These are phyloP conservation scores for Tricholoma sp. DNA, from an alignment of 768 basidiomycete genomes.

Conservation along the genomic window DNA sequence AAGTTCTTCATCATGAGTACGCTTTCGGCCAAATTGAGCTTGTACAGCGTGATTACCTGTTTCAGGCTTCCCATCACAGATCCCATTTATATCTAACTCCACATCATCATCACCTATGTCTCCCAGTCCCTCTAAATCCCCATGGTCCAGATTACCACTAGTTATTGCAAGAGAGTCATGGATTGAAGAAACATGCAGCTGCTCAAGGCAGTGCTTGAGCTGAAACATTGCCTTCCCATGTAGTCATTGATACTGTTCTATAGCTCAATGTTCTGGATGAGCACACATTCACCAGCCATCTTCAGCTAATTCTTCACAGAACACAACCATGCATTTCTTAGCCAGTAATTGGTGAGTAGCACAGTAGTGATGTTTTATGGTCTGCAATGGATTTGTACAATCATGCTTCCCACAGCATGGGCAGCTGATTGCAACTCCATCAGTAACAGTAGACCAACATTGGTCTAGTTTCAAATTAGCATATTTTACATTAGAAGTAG, in stretches of 20 bases:
- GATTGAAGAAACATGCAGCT: no score
- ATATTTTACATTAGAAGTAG: neutral
- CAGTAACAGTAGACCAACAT: neutral
- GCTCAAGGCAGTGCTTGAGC: conserved; percentile 8
- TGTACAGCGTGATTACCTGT: conserved; percentile 17
- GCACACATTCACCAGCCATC: neutral
- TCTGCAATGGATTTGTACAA: neutral
- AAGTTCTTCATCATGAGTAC: conserved; percentile 31
- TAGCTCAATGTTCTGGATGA: neutral
- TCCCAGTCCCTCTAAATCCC: no score
- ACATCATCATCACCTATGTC: conserved; percentile 19
- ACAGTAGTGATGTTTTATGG: neutral
- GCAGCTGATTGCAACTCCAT: neutral
- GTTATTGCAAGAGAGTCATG: neutral
- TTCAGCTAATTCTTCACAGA: neutral
- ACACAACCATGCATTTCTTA: neutral
- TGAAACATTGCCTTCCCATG: conserved; percentile 25
- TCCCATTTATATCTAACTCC: conserved; percentile 8
- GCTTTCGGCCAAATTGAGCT: conserved; percentile 22
- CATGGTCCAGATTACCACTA: no score
- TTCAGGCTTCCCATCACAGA: conserved; percentile 20
- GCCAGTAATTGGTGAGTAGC: neutral
- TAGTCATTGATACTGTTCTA: neutral
- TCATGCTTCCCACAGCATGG: neutral
- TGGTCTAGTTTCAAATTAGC: neutral